These are phyloP conservation scores for Malassezia furfur DNA, from an alignment of 1,284 basidiomycete species.

Conservation along the genomic window DNA sequence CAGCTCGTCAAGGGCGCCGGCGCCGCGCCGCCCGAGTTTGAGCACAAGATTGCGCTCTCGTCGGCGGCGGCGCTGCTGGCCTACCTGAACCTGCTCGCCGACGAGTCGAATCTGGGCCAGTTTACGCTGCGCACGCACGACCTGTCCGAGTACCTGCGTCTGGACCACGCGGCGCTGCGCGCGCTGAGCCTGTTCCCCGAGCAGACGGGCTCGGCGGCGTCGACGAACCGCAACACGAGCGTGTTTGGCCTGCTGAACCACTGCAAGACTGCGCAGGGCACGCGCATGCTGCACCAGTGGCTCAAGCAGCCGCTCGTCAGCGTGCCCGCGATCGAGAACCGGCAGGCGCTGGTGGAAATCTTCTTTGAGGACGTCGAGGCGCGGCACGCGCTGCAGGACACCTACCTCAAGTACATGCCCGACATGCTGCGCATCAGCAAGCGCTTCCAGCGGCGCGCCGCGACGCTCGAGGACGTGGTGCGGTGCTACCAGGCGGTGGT, in stretches of 20 bases:
- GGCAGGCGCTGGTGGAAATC: constrained; percentile 61
- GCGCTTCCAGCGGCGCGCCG: constrained; percentile 74
- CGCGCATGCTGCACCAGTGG: constrained; percentile 82
- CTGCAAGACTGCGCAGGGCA: constrained; percentile 92
- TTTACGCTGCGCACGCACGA: constrained; percentile 80
- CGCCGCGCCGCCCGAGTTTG: constrained; percentile 57
- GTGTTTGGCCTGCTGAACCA: constrained; percentile 82
- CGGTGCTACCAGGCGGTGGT: constrained; percentile 68
- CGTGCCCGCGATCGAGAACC: constrained; percentile 67
- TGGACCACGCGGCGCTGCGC: constrained; percentile 85
- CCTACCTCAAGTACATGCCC: constrained; percentile 80
- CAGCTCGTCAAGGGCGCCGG: constrained; percentile 56
- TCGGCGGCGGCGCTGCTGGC: constrained; percentile 70
- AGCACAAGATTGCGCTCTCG: constrained; percentile 67
- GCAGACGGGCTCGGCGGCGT: constrained; percentile 22
- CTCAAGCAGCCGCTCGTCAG: constrained; percentile 93
- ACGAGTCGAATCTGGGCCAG: constrained; percentile 69
- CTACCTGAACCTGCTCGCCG: constrained; percentile 74
- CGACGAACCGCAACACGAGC: constrained; percentile 51
- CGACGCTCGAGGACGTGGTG: constrained; percentile 87
- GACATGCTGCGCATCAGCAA: constrained; percentile 89
- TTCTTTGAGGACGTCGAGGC: constrained; percentile 71
- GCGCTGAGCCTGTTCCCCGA: constrained; percentile 79
- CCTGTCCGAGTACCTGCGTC: constrained; percentile 83
- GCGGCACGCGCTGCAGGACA: constrained; percentile 66